These are phyloP conservation scores for Chondrus crispus DNA, from an alignment of 23 red algal genomes.

Conservation along the genomic window DNA sequence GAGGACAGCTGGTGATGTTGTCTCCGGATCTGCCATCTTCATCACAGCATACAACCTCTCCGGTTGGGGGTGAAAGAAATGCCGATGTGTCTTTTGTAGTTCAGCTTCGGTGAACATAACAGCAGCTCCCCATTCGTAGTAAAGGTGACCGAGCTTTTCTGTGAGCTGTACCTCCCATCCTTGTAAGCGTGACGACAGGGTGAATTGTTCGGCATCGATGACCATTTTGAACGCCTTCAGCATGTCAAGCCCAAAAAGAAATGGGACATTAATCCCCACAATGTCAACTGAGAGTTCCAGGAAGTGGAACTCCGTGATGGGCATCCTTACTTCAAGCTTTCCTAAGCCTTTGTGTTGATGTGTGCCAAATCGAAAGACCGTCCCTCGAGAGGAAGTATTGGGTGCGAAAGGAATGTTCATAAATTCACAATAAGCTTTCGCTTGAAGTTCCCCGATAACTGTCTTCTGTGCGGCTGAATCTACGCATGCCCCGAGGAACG, in stretches of 20 bases:
- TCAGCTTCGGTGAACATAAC: background rate
- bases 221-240: background rate
- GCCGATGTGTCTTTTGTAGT: background rate
- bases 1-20: background rate
- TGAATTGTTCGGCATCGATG: background rate
- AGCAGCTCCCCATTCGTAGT: background rate
- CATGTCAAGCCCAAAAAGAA: background rate
- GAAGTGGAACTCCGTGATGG: background rate
- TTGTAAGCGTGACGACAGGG: background rate
- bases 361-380: background rate
- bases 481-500: background rate
- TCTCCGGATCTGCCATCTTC: background rate
- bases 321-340: background rate
- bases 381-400: background rate
- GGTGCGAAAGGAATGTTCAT: background rate
- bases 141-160: background rate
- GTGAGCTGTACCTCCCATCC: background rate
- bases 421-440: background rate
- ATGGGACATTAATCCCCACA: background rate
- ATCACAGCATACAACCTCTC: background rate
- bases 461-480: background rate
- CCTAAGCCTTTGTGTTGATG: background rate
- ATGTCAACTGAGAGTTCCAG: background rate
- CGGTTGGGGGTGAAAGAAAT: background rate
- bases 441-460: background rate